These are phyloP conservation scores for Candida coleopterorum DNA, from an alignment of 805 yeast species.

Conservation along the genomic window DNA sequence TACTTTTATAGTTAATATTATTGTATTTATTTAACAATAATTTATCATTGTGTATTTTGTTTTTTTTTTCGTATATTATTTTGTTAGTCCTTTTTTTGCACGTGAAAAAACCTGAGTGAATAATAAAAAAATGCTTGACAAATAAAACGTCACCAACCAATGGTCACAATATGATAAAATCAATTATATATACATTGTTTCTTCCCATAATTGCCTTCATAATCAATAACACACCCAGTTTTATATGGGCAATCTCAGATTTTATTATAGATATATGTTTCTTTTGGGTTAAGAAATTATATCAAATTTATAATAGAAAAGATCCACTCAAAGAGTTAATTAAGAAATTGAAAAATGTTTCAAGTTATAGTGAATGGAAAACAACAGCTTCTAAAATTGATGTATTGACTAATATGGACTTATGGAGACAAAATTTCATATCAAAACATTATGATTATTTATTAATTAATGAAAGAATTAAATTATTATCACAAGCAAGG, in stretches of 20 bases:
- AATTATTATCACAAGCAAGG: constrained; percentile 58
- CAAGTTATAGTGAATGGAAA: constrained; percentile 70
- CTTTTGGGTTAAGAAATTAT: constrained; percentile 42
- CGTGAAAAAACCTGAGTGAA: too few species aligned
- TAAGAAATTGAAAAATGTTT: constrained; percentile 46
- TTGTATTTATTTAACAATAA: too few species aligned
- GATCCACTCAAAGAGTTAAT: constrained; percentile 46
- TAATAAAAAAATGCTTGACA: too few species aligned
- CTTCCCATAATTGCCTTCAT: constrained; percentile 24
- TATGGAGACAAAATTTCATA: constrained; percentile 79
- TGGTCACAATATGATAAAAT: constrained; percentile 2
- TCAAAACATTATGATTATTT: constrained; percentile 80
- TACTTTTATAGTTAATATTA: too few species aligned
- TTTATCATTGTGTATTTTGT: too few species aligned
- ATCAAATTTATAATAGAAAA: constrained; percentile 30
- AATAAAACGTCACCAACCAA: too few species aligned
- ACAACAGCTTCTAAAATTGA: constrained; percentile 45
- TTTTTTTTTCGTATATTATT: too few species aligned
- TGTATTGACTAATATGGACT: constrained; percentile 40
- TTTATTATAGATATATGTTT: constrained; percentile 40
- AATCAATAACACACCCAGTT: constrained; percentile 32
- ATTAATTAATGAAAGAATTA: constrained; percentile 70
- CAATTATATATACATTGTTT: constrained; percentile 5
- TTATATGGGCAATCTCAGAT: constrained; percentile 39
- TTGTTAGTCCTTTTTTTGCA: too few species aligned